phyloP scores from a whole-genome alignment of 108 stramenopile species.

The Cyclostephanos invisitatus region DNA sequence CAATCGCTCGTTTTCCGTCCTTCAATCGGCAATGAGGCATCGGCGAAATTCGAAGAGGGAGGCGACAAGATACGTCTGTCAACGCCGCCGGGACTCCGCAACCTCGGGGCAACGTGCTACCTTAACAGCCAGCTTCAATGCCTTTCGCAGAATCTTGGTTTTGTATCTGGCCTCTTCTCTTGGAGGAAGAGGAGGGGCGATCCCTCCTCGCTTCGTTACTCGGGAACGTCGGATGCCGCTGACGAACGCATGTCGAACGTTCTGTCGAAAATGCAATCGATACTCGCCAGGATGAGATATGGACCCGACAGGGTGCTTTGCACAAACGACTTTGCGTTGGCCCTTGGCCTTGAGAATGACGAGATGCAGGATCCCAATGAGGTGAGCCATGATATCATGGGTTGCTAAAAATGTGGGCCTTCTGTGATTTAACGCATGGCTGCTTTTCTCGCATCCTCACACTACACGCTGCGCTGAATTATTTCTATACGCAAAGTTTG shows the following conservation, averaged over 20 bases:
- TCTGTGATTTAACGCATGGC: background rate
- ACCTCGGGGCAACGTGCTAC: slow-evolving; percentile 90
- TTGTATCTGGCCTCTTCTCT: slow-evolving; percentile 73
- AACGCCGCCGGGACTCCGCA: slow-evolving; percentile 74
- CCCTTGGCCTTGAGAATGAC: slow-evolving; percentile 69
- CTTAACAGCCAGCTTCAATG: slow-evolving; percentile 89
- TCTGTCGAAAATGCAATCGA: slow-evolving; percentile 58
- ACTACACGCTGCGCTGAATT: background rate
- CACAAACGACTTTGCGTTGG: slow-evolving; percentile 70
- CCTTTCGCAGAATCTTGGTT: slow-evolving; percentile 78
- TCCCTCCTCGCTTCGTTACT: too few relatives aligned
- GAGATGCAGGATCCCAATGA: slow-evolving; percentile 94
- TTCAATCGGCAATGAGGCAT: background rate
- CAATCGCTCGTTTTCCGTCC: slow-evolving; percentile 9
- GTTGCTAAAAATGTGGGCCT: too few relatives aligned
- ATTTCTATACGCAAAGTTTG: slow-evolving; percentile 50
- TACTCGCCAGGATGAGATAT: slow-evolving; percentile 66
- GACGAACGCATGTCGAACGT: slow-evolving; percentile 61
- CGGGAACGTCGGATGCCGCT: background rate
- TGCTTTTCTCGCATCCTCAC: slow-evolving; percentile 4
- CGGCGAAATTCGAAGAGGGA: background rate
- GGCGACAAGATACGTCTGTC: slow-evolving; percentile 37
- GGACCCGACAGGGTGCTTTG: slow-evolving; percentile 59
- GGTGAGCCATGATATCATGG: slow-evolving; percentile 22
- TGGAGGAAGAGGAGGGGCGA: slow-evolving; percentile 39